Percentiles rank a stretch among this genome's conserved stretches.
Evolutionary conservation across 2,329 filamentous ascomycete species (phyloP).

Genomic region (Penicillium sp.): DNA sequence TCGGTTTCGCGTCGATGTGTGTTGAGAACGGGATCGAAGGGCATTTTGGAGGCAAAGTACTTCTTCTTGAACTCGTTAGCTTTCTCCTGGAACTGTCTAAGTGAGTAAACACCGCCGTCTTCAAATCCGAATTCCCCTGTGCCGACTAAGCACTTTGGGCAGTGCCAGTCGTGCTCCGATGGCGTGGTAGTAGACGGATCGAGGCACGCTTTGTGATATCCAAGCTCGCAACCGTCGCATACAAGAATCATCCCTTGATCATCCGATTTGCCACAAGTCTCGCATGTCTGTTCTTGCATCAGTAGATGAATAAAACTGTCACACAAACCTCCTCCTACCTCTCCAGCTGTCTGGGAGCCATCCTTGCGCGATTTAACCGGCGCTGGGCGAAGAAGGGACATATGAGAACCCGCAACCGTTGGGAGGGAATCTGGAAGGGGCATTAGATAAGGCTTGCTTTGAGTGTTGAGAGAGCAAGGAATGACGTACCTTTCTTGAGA

Average conservation of each 20-base stretch:
- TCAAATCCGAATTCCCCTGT: conserved; percentile 97
- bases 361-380: conserved; percentile 58
- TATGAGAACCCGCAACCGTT: conserved; percentile 92
- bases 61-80: conserved; percentile 91
- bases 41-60: conserved; percentile 89
- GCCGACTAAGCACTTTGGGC: conserved; percentile 88
- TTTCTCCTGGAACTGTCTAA: conserved; percentile 94
- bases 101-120: conserved; percentile 90
- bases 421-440: conserved; percentile 50
- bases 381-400: conserved; percentile 86
- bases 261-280: conserved; percentile 78
- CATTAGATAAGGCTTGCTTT: neutral
- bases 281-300: conserved; percentile 63
- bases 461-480: conserved; percentile 17
- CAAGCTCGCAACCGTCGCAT: conserved; percentile 89
- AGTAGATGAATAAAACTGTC: conserved; percentile 25
- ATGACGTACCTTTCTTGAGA: conserved; percentile 70
- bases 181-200: conserved; percentile 77
- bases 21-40: conserved; percentile 79
- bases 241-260: conserved; percentile 68
- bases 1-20: conserved; percentile 80
- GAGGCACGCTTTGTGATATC: conserved; percentile 82
- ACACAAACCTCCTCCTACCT: conserved; percentile 44
- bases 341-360: conserved; percentile 56
- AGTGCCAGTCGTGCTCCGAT: conserved; percentile 91